These are phyloP conservation scores for Apiospora koreana DNA, from an alignment of 2,329 filamentous ascomycete species.

Conservation along the genomic window DNA sequence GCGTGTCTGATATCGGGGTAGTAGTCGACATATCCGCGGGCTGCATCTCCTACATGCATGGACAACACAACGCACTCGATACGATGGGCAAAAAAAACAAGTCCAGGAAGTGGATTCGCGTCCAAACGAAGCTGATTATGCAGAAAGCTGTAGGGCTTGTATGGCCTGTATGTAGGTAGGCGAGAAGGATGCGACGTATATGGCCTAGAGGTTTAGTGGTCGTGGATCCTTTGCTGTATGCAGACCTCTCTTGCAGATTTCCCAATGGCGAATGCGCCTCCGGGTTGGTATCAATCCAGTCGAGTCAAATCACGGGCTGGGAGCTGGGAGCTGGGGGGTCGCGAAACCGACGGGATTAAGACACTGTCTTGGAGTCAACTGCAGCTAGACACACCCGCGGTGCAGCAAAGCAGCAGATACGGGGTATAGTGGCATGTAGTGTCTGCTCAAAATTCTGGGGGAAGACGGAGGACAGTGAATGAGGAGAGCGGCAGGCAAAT, in stretches of 20 bases:
- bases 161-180: conserved; percentile 8
- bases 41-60: conserved; percentile 22
- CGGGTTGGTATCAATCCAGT: not conserved
- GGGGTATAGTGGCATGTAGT: not conserved
- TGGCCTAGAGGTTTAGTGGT: not conserved
- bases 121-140: conserved; percentile 2
- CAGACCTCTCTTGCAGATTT: not conserved
- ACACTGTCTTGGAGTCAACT: conserved; percentile 16
- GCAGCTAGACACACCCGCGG: conserved; percentile 12
- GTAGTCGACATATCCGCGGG: conserved; percentile 11
- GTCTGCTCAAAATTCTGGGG: not conserved
- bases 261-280: not conserved
- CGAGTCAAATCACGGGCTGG: not conserved
- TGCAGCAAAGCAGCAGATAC: not conserved
- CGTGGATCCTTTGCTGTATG: conserved; percentile 9
- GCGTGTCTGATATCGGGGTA: conserved; percentile 15
- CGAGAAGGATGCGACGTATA: conserved; percentile 6
- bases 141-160: not conserved
- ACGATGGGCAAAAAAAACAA: not conserved
- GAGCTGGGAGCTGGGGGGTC: not conserved
- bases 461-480: conserved; percentile 7
- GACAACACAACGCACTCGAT: conserved; percentile 13
- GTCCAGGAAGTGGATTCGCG: not conserved
- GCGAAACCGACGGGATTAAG: conserved; percentile 9
- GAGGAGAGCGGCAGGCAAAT: conserved; percentile 6